Conservation (phyloP, 139 green algal species). For the Chlamydomonas asymmetrica region DNA sequence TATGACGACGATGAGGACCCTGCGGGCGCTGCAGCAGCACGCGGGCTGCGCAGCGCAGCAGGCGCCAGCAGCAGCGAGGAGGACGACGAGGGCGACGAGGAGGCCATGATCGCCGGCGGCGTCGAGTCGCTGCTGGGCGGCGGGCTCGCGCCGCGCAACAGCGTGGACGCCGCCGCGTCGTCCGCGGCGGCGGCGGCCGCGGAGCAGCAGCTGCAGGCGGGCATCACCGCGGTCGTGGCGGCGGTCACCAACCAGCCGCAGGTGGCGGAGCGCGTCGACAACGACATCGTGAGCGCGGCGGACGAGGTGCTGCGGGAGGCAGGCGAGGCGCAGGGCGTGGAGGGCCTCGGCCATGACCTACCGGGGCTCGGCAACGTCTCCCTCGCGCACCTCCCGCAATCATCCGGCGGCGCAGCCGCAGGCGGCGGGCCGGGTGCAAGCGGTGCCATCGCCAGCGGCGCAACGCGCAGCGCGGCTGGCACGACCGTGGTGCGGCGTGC, state of each 20-base stretch:
- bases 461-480: too few relatives aligned
- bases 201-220: background rate
- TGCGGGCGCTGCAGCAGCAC: too few relatives aligned
- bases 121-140: background rate
- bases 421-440: too few relatives aligned
- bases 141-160: background rate
- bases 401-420: too few relatives aligned
- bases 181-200: background rate
- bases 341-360: too few relatives aligned
- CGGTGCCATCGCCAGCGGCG: too few relatives aligned
- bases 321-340: background rate
- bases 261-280: background rate
- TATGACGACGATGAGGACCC: too few relatives aligned
- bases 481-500: too few relatives aligned
- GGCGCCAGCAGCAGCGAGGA: background rate
- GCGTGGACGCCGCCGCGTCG: background rate
- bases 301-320: slow-evolving; percentile 16
- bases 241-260: slow-evolving; percentile 18
- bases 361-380: too few relatives aligned
- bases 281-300: slow-evolving; percentile 2
- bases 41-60: background rate
- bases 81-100: background rate
- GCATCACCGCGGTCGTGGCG: slow-evolving; percentile 24
- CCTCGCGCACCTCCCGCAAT: too few relatives aligned
- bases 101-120: background rate